Percentiles rank a stretch among this genome's conserved stretches.
Evolutionary conservation across 116 monocot species (phyloP).

Genomic region (Iris pallida): DNA sequence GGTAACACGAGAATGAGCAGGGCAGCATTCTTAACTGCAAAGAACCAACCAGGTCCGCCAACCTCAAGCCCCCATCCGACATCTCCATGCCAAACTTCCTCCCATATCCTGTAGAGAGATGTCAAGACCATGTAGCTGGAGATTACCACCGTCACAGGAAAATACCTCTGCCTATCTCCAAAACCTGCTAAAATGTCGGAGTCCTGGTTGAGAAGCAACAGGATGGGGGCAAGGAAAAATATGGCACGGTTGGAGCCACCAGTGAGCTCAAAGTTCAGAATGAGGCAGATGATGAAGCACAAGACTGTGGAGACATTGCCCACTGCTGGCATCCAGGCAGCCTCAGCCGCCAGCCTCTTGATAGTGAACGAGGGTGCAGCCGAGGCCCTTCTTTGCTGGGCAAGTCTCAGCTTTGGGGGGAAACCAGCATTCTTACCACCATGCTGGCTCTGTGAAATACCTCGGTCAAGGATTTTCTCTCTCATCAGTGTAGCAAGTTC

Average conservation of each 20-base stretch:
- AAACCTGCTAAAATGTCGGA: conserved; percentile 82
- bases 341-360: conserved; percentile 80
- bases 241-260: conserved; percentile 88
- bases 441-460: conserved; percentile 15
- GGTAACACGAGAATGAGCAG: conserved; percentile 80
- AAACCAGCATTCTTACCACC: conserved; percentile 37
- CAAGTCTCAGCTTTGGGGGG: conserved; percentile 66
- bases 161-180: conserved; percentile 91
- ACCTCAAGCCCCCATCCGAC: conserved; percentile 72
- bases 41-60: conserved; percentile 94
- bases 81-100: conserved; percentile 65
- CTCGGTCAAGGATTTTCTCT: conserved; percentile 57
- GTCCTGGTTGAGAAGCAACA: conserved; percentile 93
- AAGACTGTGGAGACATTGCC: conserved; percentile 85
- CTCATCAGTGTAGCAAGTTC: conserved; percentile 74
- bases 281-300: conserved; percentile 76
- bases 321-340: conserved; percentile 96
- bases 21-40: conserved; percentile 85
- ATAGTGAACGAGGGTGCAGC: conserved; percentile 81
- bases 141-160: conserved; percentile 67
- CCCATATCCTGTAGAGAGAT: conserved; percentile 80
- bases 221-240: conserved; percentile 87
- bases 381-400: conserved; percentile 74
- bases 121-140: conserved; percentile 74
- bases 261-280: conserved; percentile 68